A percentile compares a stretch with the other conserved stretches of the same genome.
Evolutionary conservation across 768 basidiomycete genomes (phyloP).

Genomic region (Auriscalpium microsporum): DNA sequence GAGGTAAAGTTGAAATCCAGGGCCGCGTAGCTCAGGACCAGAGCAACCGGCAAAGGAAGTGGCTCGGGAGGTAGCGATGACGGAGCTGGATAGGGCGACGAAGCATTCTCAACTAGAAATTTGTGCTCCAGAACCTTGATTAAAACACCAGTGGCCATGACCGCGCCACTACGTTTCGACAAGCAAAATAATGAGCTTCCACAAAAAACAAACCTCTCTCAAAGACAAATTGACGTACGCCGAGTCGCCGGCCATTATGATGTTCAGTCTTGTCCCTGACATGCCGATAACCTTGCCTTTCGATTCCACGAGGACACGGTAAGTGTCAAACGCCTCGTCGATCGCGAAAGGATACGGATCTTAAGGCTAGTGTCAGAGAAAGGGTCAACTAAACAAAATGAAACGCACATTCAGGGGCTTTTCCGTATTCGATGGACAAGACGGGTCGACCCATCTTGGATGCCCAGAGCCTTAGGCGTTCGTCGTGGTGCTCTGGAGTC

Average conservation of each 20-base stretch:
- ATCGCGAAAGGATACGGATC: constrained; percentile 97
- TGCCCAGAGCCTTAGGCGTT: constrained; percentile 84
- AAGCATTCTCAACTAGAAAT: constrained; percentile 19
- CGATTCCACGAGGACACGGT: constrained; percentile 72
- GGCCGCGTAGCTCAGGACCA: constrained; percentile 85
- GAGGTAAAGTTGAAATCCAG: constrained; percentile 98
- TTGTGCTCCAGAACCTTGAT: constrained; percentile 73
- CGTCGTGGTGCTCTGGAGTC: constrained; percentile 94
- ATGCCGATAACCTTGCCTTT: constrained; percentile 79
- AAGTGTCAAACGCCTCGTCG: constrained; percentile 91
- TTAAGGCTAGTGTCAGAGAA: constrained; percentile 21
- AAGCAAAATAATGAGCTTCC: neutral
- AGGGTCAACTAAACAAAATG: neutral
- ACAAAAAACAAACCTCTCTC: no score
- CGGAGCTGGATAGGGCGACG: constrained; percentile 4
- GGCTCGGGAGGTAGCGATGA: constrained; percentile 22
- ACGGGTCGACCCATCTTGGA: constrained; percentile 68
- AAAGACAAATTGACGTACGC: constrained; percentile 54
- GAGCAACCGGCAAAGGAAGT: constrained; percentile 67
- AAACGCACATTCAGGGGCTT: constrained; percentile 85
- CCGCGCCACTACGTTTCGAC: constrained; percentile 60
- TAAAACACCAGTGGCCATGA: constrained; percentile 77
- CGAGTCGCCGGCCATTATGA: constrained; percentile 89
- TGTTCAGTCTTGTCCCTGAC: constrained; percentile 69
- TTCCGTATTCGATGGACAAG: constrained; percentile 87